phyloP scores from a whole-genome alignment of 2,329 filamentous ascomycete genomes.

The Penicillium sp. region DNA sequence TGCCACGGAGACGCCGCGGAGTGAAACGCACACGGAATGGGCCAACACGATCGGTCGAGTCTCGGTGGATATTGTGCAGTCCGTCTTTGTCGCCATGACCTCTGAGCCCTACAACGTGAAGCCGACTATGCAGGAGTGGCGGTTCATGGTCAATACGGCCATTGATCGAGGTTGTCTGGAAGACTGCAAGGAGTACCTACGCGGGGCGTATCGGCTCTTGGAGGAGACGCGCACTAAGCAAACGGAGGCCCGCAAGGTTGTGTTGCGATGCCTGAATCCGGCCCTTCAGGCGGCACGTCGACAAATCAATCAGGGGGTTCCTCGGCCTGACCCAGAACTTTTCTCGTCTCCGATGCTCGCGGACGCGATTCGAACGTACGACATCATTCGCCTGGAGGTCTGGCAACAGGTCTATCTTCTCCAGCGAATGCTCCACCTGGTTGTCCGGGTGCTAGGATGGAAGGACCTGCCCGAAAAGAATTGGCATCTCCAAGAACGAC shows the following conservation, averaged over 20 bases:
- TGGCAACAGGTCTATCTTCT: slow-evolving; percentile 27
- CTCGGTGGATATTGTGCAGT: slow-evolving; percentile 40
- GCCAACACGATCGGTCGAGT: slow-evolving; percentile 30
- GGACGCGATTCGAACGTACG: slow-evolving; percentile 29
- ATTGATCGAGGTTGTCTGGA: slow-evolving; percentile 17
- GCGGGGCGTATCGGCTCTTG: slow-evolving; percentile 27
- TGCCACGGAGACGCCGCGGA: neutral
- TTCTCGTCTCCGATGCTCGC: slow-evolving; percentile 22
- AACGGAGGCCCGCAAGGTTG: slow-evolving; percentile 19
- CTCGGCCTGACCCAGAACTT: slow-evolving; percentile 6
- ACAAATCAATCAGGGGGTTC: neutral
- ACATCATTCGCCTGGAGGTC: slow-evolving; percentile 26
- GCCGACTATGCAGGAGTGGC: slow-evolving; percentile 54
- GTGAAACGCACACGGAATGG: slow-evolving; percentile 1
- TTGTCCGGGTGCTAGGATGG: slow-evolving; percentile 7
- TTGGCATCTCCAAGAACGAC: slow-evolving; percentile 36
- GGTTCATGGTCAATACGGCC: slow-evolving; percentile 26
- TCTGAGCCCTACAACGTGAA: slow-evolving; percentile 51
- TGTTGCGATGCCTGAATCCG: slow-evolving; percentile 22
- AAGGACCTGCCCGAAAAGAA: slow-evolving; percentile 6
- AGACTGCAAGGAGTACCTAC: slow-evolving; percentile 24
- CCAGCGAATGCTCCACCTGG: slow-evolving; percentile 7
- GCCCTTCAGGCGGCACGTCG: neutral
- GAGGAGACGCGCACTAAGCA: slow-evolving; percentile 24
- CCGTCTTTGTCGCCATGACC: slow-evolving; percentile 57